Base-by-base conservation (phyloP, 805 yeast genomes). In the Starmerella bombi region DNA sequence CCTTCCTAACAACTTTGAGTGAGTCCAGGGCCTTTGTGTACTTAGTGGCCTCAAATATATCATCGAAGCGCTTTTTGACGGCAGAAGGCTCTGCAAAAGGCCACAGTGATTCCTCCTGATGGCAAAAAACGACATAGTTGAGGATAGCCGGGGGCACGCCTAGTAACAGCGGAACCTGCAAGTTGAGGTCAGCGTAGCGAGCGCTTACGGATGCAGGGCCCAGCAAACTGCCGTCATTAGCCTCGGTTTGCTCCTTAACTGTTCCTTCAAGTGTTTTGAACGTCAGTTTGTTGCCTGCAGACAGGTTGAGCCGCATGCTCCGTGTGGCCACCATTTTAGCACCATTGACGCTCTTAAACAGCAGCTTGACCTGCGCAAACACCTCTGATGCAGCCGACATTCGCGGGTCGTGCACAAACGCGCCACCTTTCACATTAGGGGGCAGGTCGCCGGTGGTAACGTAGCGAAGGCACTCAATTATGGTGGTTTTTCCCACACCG, bases 21-120 rank as follows among this genome's bases (percentile, higher is more conserved):
- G 72, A 74, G 43, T 86, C 95, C 28, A 91, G 64, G 0, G 91
- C 94, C 55, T 83, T 88, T 1, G 95, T 84, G 54, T 81, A 93
- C 58, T 83, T 85, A 50, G 84, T 73, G 0, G 96, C 95, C 60
- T 91, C 96, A 54, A 91, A 91, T 7, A 91, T 88, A 59, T 91
- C 98, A 59, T 91, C 98, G 53, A 91, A 93, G 39, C 88, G 71
- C 61, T 86, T 86, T 61, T 91, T 93, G 56, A 91, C 68, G 10
- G 71, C 71, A 2, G 93, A 69, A 1, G 98, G 93, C 59, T 91
- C 99, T 1, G 59, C 51, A 36, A 91, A 65, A 1, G 99, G 99
- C 99, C 99, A 91, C 22, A 84, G 60, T 51, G 88, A 77, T 45
- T 91, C 99, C 54, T 91, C 99, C 58, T 91, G 99, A 55, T 91